Percentiles rank a stretch among this genome's conserved stretches.
phyloP scores from a whole-genome alignment of 169 alveolate genomes.

The Plasmodium ovale region DNA sequence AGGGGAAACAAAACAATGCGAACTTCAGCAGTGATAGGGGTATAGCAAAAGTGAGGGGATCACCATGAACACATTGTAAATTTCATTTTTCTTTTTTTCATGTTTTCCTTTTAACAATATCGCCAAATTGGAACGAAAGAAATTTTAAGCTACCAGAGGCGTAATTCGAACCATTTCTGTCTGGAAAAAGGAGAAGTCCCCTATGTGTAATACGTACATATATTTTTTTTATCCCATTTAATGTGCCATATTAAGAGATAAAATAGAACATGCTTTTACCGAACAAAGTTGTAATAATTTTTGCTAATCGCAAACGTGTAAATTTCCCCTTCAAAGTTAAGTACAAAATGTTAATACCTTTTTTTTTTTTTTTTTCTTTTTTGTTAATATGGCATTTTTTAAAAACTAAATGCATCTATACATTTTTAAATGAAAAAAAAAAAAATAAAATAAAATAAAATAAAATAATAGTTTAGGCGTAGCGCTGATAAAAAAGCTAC shows the following conservation, averaged over 20 bases:
- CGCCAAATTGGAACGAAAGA: background rate
- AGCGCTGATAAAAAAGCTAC: slow-evolving; percentile 40
- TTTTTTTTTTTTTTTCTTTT: no score
- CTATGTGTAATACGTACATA: slow-evolving; percentile 22
- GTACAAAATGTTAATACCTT: background rate
- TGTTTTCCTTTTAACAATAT: background rate
- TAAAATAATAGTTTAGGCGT: slow-evolving; percentile 58
- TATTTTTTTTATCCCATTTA: background rate
- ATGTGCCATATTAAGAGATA: background rate
- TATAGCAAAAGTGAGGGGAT: no score
- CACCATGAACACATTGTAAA: background rate
- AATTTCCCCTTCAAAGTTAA: background rate
- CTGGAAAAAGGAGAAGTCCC: slow-evolving; percentile 64
- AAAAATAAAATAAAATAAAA: background rate
- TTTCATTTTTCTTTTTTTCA: background rate
- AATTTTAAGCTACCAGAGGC: slow-evolving; percentile 56
- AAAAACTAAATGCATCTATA: background rate
- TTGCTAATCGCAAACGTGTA: no score
- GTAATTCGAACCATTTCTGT: slow-evolving; percentile 48
- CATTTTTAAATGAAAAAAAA: background rate
- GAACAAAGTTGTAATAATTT: no score
- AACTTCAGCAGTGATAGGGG: no score
- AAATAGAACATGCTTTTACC: background rate
- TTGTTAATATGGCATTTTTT: background rate
- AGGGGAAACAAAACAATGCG: background rate